These are phyloP conservation scores for Halenospora varia DNA, from an alignment of 495 filamentous ascomycete species.

Conservation along the genomic window DNA sequence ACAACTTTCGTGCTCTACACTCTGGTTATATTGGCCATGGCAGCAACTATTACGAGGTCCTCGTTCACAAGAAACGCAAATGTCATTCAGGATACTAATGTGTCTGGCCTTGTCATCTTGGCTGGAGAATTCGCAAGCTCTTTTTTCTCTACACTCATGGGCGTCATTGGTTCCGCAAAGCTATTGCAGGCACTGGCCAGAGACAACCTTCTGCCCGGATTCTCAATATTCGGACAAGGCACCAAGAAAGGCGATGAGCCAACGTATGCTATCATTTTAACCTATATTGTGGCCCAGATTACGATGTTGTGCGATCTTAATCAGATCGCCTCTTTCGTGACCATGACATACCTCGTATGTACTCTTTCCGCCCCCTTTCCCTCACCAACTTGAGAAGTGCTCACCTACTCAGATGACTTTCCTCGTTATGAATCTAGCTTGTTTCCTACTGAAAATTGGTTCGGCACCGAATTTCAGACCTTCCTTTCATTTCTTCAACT, in stretches of 20 bases:
- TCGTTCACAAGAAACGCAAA: conserved; percentile 75
- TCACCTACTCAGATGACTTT: conserved; percentile 63
- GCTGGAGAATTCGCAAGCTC: conserved; percentile 78
- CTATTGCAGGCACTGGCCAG: conserved; percentile 79
- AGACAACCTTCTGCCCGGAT: conserved; percentile 73
- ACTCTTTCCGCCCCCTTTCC: conserved; percentile 17
- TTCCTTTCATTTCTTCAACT: conserved; percentile 84
- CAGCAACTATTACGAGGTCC: conserved; percentile 66
- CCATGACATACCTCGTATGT: conserved; percentile 82
- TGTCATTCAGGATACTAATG: conserved; percentile 73
- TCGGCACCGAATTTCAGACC: conserved; percentile 90
- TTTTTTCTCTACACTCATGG: conserved; percentile 85
- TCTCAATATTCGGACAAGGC: conserved; percentile 72
- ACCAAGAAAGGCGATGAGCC: conserved; percentile 74
- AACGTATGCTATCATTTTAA: conserved; percentile 70
- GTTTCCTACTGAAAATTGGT: conserved; percentile 84
- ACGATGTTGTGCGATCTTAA: conserved; percentile 85
- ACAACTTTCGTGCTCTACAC: conserved; percentile 75
- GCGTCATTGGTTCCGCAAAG: conserved; percentile 83
- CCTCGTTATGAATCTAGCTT: conserved; percentile 77
- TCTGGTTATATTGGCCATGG: conserved; percentile 76
- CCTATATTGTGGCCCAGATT: conserved; percentile 70
- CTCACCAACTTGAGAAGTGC: no score
- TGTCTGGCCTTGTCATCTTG: conserved; percentile 68
- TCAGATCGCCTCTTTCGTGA: conserved; percentile 81